phyloP scores from a whole-genome alignment of 495 filamentous ascomycete genomes.

The Hyaloscypha finlandica region DNA sequence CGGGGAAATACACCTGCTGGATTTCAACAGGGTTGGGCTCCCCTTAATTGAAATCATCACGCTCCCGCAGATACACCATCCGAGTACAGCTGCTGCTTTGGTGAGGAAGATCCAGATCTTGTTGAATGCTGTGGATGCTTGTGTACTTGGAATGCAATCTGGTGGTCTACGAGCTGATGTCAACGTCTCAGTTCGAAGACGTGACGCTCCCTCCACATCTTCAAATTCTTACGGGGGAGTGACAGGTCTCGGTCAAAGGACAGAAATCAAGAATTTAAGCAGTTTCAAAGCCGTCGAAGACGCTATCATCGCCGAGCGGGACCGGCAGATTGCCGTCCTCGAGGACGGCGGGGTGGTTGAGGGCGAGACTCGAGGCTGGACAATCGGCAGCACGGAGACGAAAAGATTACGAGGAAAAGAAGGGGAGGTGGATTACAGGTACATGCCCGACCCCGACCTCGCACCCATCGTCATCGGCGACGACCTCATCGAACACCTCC shows the following conservation, averaged over 20 bases:
- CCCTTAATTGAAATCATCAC: conserved; percentile 97
- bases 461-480: conserved; percentile 73
- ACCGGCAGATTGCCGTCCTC: conserved; percentile 80
- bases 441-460: conserved; percentile 97
- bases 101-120: conserved; percentile 87
- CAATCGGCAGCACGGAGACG: conserved; percentile 73
- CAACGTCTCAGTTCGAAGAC: conserved; percentile 82
- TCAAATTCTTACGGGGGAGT: conserved; percentile 54
- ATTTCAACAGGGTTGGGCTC: conserved; percentile 91
- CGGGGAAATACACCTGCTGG: conserved; percentile 72
- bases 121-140: conserved; percentile 77
- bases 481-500: conserved; percentile 66
- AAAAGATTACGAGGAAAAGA: conserved; percentile 88
- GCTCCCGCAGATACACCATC: conserved; percentile 78
- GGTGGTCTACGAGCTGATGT: conserved; percentile 92
- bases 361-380: conserved; percentile 94
- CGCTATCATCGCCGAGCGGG: conserved; percentile 86
- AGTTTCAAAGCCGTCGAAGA: conserved; percentile 95
- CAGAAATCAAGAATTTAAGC: conserved; percentile 97
- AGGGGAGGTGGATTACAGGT: conserved; percentile 95
- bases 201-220: conserved; percentile 43
- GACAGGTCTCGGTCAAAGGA: conserved; percentile 73
- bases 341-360: conserved; percentile 75
- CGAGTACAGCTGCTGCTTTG: conserved; percentile 80
- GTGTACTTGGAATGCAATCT: conserved; percentile 87